Conservation (phyloP, 495 filamentous ascomycete genomes). For the Penicillium pulvis region DNA sequence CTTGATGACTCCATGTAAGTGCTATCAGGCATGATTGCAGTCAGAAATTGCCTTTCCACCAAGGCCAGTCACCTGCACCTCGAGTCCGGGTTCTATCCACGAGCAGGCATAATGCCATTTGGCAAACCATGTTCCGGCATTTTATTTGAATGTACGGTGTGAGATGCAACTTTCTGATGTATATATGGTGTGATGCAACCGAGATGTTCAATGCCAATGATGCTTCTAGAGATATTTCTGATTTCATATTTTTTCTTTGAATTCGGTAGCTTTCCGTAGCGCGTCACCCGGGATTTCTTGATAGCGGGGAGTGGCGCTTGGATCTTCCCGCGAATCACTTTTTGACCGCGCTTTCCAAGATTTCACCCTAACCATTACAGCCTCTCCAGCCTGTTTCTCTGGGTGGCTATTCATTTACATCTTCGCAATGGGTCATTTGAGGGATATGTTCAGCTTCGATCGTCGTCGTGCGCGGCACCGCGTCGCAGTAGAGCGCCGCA, state of each 20-base stretch:
- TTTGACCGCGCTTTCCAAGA: background rate
- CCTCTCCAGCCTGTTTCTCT: background rate
- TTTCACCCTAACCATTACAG: background rate
- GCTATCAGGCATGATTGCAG: conserved; percentile 34
- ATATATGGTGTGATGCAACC: conserved; percentile 43
- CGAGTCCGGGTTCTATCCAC: conserved; percentile 24
- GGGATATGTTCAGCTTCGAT: conserved; percentile 34
- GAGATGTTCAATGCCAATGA: conserved; percentile 38
- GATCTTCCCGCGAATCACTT: conserved; percentile 2
- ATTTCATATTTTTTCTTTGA: background rate
- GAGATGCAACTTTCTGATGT: conserved; percentile 40
- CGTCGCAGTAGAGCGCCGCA: conserved; percentile 35
- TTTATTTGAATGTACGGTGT: conserved; percentile 13
- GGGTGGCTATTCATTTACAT: background rate
- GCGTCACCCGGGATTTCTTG: background rate
- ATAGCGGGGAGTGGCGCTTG: conserved; percentile 12
- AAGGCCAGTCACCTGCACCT: conserved; percentile 29
- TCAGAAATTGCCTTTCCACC: conserved; percentile 30
- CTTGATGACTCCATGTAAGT: conserved; percentile 34
- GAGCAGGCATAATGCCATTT: conserved; percentile 23
- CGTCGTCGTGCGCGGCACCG: conserved; percentile 26
- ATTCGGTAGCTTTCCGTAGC: background rate
- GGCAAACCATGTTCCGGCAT: conserved; percentile 21
- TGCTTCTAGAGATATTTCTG: conserved; percentile 28
- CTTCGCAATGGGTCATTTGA: conserved; percentile 40